phyloP scores from a whole-genome alignment of 2,329 filamentous ascomycete genomes.

The Aspergillus sp. region DNA sequence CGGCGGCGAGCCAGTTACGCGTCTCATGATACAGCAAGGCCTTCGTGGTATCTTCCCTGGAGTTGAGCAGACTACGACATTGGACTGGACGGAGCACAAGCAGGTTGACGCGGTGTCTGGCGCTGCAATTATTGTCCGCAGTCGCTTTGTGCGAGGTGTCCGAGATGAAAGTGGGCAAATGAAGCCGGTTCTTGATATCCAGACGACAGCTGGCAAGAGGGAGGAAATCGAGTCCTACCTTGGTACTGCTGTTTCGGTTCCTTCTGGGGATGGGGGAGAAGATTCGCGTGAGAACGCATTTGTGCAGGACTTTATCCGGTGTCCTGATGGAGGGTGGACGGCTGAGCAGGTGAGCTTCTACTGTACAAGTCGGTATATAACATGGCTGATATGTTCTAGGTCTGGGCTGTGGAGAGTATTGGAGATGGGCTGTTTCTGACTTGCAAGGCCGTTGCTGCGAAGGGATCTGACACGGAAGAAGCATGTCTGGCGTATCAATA shows the following conservation, averaged over 20 bases:
- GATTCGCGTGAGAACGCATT: background rate
- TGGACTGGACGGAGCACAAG: background rate
- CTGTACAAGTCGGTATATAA: background rate
- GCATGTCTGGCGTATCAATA: background rate
- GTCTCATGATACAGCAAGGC: slow-evolving; percentile 1
- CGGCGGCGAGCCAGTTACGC: background rate
- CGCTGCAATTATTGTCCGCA: background rate
- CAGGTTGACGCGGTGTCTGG: slow-evolving; percentile 1
- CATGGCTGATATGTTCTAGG: background rate
- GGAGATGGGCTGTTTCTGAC: background rate
- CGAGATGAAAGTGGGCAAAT: background rate
- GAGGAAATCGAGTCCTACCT: background rate
- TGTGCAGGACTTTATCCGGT: background rate
- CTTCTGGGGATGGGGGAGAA: background rate
- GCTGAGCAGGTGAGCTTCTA: slow-evolving; percentile 1
- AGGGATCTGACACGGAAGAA: background rate
- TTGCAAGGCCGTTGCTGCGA: slow-evolving; percentile 5
- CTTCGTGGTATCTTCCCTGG: slow-evolving; percentile 4
- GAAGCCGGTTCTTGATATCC: background rate
- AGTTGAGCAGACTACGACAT: background rate
- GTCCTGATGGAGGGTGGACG: background rate
- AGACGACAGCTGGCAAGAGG: background rate
- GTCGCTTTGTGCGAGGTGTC: background rate
- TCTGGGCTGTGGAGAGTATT: background rate
- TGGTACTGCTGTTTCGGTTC: background rate